Evolutionary conservation across 192 early-diverging fungal genomes (phyloP).

Genomic region (Jimgerdemannia flammicorona): DNA sequence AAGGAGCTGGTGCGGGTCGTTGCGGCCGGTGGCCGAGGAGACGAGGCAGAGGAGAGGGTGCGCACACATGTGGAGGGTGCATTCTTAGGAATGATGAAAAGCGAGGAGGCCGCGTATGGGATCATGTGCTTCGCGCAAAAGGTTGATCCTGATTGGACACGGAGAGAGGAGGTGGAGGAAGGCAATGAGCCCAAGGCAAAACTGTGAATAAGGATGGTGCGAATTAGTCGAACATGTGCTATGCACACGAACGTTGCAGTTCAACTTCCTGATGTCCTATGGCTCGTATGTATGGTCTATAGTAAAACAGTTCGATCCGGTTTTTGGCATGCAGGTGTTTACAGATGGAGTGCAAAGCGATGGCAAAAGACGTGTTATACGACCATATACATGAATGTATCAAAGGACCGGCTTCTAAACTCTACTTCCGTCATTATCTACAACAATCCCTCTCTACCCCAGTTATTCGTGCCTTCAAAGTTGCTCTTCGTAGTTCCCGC

Average conservation of each 20-base stretch:
- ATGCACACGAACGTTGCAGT: not conserved
- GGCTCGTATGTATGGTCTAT: too few species aligned
- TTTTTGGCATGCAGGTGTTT: too few species aligned
- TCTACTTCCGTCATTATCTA: too few species aligned
- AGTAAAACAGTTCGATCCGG: too few species aligned
- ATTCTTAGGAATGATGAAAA: slow-evolving; percentile 55
- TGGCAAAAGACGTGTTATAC: too few species aligned
- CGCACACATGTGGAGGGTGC: slow-evolving; percentile 30
- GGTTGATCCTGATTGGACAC: slow-evolving; percentile 51
- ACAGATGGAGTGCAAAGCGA: too few species aligned
- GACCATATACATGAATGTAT: too few species aligned
- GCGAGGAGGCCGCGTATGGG: slow-evolving; percentile 55
- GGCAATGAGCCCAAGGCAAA: slow-evolving; percentile 13
- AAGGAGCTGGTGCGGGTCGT: slow-evolving; percentile 43
- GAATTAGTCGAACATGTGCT: not conserved
- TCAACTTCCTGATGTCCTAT: too few species aligned
- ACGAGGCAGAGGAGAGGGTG: slow-evolving; percentile 3
- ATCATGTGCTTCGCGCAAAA: slow-evolving; percentile 49
- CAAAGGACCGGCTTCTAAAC: too few species aligned
- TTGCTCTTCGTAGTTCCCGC: too few species aligned
- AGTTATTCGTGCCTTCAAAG: too few species aligned
- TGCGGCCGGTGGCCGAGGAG: slow-evolving; percentile 18
- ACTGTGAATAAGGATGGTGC: not conserved
- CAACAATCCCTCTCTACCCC: too few species aligned
- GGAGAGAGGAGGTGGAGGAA: slow-evolving; percentile 23